These are phyloP conservation scores for Delonix regia DNA, from an alignment of 306 rosid genomes.

Conservation along the genomic window DNA sequence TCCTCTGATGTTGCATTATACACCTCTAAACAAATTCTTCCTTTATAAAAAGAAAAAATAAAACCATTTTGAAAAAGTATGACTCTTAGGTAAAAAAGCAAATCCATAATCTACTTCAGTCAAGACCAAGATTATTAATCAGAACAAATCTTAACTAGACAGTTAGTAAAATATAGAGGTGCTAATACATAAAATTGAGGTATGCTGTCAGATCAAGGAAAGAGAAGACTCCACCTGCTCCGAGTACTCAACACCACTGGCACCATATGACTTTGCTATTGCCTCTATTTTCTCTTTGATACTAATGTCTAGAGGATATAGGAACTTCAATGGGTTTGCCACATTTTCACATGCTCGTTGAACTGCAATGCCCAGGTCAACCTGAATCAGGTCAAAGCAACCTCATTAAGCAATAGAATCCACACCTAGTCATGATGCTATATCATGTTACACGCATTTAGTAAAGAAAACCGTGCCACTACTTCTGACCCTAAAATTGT, in stretches of 20 bases:
- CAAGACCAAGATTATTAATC: background rate
- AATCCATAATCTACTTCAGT: background rate
- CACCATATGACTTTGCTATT: slow-evolving; percentile 94
- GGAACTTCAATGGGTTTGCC: slow-evolving; percentile 71
- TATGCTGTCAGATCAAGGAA: slow-evolving; percentile 5
- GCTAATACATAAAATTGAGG: slow-evolving; percentile 9
- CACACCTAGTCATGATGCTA: slow-evolving; percentile 18
- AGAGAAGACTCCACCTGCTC: slow-evolving; percentile 71
- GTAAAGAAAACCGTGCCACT: background rate
- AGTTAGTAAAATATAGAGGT: background rate
- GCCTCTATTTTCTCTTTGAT: slow-evolving; percentile 93
- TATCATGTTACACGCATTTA: background rate
- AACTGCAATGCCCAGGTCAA: slow-evolving; percentile 89
- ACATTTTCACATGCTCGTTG: slow-evolving; percentile 89
- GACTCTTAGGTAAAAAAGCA: background rate
- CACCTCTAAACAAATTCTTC: background rate
- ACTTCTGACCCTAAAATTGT: background rate
- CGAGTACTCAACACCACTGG: slow-evolving; percentile 81
- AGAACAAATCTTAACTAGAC: background rate
- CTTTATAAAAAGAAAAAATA: background rate
- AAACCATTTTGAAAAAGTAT: background rate
- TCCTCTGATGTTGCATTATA: background rate
- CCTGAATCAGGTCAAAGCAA: slow-evolving; percentile 56
- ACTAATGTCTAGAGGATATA: slow-evolving; percentile 74
- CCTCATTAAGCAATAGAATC: slow-evolving; percentile 27